Conservation (phyloP, 1,284 basidiomycete genomes). For the Ceratobasidium sp. region DNA sequence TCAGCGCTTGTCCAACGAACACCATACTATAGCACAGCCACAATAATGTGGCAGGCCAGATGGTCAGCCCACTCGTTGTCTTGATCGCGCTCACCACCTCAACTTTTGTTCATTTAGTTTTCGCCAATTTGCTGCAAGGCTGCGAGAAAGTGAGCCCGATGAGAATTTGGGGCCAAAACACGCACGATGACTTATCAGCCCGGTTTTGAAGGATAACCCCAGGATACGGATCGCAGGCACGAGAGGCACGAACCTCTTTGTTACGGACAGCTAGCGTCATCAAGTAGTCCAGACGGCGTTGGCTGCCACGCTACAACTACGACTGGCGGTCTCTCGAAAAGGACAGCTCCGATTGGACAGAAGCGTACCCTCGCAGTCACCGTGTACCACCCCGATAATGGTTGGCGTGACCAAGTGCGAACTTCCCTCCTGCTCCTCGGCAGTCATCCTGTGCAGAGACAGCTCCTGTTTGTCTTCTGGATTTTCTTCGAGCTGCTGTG, state of each 20-base stretch:
- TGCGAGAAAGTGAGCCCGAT: not conserved
- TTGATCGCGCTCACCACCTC: not conserved
- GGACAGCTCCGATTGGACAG: slow-evolving; percentile 21
- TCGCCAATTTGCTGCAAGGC: not conserved
- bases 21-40: not conserved
- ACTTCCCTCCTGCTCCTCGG: slow-evolving; percentile 4
- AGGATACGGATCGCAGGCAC: not conserved
- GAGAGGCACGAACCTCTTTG: not conserved
- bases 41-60: not conserved
- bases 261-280: not conserved
- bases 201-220: not conserved
- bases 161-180: not conserved
- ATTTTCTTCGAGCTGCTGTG: slow-evolving; percentile 2
- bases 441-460: slow-evolving; percentile 16
- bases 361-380: slow-evolving; percentile 40
- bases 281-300: not conserved
- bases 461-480: slow-evolving; percentile 13
- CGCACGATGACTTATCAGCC: not conserved
- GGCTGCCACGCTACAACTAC: not conserved
- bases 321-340: not conserved
- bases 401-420: not conserved
- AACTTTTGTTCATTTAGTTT: not conserved
- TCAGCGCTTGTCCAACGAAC: slow-evolving; percentile 1
- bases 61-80: not conserved
- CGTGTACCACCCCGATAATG: slow-evolving; percentile 33